phyloP scores from a whole-genome alignment of 2,329 filamentous ascomycete species.

The Aspergillus spinulosporus region DNA sequence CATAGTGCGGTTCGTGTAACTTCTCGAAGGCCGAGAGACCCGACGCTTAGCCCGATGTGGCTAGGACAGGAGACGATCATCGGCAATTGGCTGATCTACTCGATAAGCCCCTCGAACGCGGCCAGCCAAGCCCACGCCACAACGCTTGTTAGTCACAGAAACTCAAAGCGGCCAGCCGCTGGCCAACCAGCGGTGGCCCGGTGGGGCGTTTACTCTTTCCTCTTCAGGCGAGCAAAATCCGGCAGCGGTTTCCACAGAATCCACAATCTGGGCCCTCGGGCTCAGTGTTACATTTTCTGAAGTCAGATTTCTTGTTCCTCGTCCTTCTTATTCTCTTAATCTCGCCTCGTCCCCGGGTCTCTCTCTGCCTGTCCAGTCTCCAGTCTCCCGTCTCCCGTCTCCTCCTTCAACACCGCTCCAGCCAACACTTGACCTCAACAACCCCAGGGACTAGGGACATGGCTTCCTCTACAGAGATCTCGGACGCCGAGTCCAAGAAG shows the following conservation, averaged over 20 bases:
- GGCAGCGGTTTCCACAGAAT: constrained; percentile 8
- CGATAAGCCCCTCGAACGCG: constrained; percentile 4
- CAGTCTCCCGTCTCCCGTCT: neutral
- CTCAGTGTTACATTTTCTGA: constrained; percentile 8
- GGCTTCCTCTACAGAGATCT: constrained; percentile 17
- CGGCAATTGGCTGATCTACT: neutral
- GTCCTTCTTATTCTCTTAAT: constrained; percentile 4
- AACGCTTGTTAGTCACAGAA: constrained; percentile 18
- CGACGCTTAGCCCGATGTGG: neutral
- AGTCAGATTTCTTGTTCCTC: neutral
- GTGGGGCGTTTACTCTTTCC: neutral
- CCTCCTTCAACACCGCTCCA: neutral
- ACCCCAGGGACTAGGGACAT: constrained; percentile 1
- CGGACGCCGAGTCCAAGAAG: constrained; percentile 18
- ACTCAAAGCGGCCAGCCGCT: neutral
- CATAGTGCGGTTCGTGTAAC: neutral
- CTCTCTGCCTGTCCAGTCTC: neutral
- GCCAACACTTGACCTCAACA: neutral
- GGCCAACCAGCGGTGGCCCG: neutral
- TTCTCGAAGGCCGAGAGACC: neutral
- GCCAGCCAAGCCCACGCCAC: constrained; percentile 9
- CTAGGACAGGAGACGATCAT: neutral
- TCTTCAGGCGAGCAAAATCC: constrained; percentile 8
- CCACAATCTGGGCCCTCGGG: neutral
- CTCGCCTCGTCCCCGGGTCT: neutral